A percentile compares a stretch with the other conserved stretches of the same genome.
Conservation (phyloP, 306 rosid genomes). For the Acacia confusa region DNA sequence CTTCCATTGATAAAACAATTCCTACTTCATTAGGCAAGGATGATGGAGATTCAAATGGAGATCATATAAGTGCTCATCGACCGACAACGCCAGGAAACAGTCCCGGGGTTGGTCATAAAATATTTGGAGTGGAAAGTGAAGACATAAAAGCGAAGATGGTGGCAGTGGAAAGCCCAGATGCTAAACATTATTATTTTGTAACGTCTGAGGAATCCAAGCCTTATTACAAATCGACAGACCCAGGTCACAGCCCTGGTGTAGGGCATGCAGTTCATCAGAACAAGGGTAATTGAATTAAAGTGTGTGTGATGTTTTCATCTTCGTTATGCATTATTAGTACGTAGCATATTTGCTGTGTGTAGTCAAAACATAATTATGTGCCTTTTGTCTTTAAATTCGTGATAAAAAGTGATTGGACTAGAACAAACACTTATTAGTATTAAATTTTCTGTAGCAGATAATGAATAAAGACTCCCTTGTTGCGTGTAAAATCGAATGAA, state of each 20-base stretch:
- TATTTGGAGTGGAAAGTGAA: neutral
- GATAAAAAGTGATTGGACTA: neutral
- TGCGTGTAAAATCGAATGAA: neutral
- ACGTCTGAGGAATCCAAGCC: neutral
- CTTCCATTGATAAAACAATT: neutral
- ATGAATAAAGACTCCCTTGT: neutral
- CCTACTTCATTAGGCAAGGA: neutral
- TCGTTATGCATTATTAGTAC: neutral
- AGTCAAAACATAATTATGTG: too few relatives aligned
- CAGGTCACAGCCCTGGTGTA: slow-evolving; percentile 10
- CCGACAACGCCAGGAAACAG: slow-evolving; percentile 45
- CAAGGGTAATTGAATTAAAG: neutral
- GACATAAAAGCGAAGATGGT: neutral
- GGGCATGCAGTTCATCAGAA: neutral
- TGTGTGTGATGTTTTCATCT: neutral
- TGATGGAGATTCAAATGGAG: neutral
- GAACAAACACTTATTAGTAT: neutral
- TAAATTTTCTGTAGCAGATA: neutral
- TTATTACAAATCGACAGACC: slow-evolving; percentile 11
- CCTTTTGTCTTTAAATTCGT: too few relatives aligned
- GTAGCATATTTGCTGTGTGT: neutral
- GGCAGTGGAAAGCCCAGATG: neutral
- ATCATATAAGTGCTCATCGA: slow-evolving; percentile 19
- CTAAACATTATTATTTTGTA: neutral
- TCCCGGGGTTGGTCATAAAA: slow-evolving; percentile 34